phyloP scores from a whole-genome alignment of 257 asterid genomes.

The Leonotis leonurus region DNA sequence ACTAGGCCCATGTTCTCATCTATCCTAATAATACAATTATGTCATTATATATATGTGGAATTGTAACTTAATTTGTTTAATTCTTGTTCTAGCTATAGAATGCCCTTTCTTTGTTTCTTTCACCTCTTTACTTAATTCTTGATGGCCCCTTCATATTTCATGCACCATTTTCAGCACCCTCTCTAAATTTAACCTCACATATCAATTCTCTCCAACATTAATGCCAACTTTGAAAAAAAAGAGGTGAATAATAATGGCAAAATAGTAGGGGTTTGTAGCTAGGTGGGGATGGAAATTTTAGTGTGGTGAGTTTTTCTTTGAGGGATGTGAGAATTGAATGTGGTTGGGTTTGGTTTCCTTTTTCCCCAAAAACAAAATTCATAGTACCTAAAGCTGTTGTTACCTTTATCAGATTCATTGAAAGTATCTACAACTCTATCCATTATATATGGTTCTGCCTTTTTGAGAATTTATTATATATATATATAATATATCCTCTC shows the following conservation, averaged over 20 bases:
- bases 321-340: slow-evolving; percentile 40
- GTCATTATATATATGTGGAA: neutral
- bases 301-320: neutral
- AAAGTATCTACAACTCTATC: slow-evolving; percentile 35
- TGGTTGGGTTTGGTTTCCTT: slow-evolving; percentile 29
- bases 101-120: neutral
- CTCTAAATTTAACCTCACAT: neutral
- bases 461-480: slow-evolving; percentile 2
- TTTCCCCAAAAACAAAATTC: slow-evolving; percentile 28
- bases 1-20: slow-evolving; percentile 15
- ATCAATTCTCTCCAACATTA: no score
- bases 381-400: slow-evolving; percentile 34
- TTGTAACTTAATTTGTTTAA: neutral
- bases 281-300: slow-evolving; percentile 21
- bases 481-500: neutral
- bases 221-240: neutral
- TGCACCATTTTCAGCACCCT: neutral
- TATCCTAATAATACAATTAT: neutral
- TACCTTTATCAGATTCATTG: slow-evolving; percentile 33
- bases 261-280: slow-evolving; percentile 10
- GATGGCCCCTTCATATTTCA: neutral
- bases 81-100: no score
- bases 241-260: neutral
- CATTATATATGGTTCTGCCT: slow-evolving; percentile 30
- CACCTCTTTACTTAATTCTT: neutral